phyloP scores from a whole-genome alignment of 768 basidiomycete species.

The Fomitopsis serialis region DNA sequence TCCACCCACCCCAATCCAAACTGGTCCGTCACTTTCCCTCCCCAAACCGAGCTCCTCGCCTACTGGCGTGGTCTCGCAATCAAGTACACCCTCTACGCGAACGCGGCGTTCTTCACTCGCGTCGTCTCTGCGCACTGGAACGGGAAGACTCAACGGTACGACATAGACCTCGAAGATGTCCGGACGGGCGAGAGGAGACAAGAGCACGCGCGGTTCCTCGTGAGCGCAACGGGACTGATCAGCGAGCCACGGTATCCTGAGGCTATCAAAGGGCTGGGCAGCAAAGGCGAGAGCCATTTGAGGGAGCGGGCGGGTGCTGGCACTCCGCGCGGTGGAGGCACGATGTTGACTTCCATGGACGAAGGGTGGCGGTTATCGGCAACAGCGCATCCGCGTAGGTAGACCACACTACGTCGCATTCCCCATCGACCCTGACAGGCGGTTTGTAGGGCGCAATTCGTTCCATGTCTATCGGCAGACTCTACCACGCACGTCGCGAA shows the following conservation, averaged over 20 bases:
- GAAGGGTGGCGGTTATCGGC: constrained; percentile 28
- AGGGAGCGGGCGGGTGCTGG: constrained; percentile 18
- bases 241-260: constrained; percentile 20
- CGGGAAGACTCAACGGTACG: constrained; percentile 16
- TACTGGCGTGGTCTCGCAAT: constrained; percentile 20
- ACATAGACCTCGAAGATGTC: constrained; percentile 18
- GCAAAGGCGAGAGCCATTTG: constrained; percentile 11
- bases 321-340: constrained; percentile 25
- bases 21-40: constrained; percentile 20
- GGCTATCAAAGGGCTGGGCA: constrained; percentile 16
- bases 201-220: constrained; percentile 19
- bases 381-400: constrained; percentile 24
- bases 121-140: constrained; percentile 28
- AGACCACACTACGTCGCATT: not conserved
- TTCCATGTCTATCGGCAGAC: constrained; percentile 20
- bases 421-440: not conserved
- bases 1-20: constrained; percentile 21
- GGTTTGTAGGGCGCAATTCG: constrained; percentile 20
- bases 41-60: constrained; percentile 22
- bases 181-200: constrained; percentile 11
- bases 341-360: constrained; percentile 18
- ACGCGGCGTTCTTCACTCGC: constrained; percentile 20
- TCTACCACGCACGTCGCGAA: constrained; percentile 20
- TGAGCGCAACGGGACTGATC: constrained; percentile 24
- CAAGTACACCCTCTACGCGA: constrained; percentile 15